These are phyloP conservation scores for Cryptosporidium ryanae DNA, from an alignment of 169 alveolate species.

Conservation along the genomic window DNA sequence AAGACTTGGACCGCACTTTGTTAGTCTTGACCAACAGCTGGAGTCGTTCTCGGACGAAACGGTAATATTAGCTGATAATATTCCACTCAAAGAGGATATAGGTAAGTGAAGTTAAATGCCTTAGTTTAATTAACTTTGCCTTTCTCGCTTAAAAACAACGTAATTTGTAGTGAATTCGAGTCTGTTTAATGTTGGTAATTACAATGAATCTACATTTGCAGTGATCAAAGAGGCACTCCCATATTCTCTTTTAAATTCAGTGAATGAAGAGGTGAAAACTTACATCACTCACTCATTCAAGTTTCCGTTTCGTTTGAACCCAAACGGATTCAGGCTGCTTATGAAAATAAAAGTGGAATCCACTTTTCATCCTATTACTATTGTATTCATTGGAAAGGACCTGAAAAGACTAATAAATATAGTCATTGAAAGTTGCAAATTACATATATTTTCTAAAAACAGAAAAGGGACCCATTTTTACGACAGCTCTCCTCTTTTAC, in stretches of 20 bases:
- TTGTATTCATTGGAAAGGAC: constrained; percentile 31
- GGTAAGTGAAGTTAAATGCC: too few species aligned
- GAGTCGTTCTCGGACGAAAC: too few species aligned
- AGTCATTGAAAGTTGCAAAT: constrained; percentile 15
- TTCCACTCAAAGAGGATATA: too few species aligned
- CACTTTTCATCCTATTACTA: constrained; percentile 2
- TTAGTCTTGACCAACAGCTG: too few species aligned
- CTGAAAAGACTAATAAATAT: constrained; percentile 22
- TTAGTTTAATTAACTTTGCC: too few species aligned
- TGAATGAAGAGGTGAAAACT: not conserved
- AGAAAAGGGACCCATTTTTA: constrained; percentile 4
- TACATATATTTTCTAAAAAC: constrained; percentile 6
- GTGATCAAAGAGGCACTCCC: not conserved
- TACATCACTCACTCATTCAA: not conserved
- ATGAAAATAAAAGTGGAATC: constrained; percentile 1
- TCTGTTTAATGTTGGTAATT: too few species aligned
- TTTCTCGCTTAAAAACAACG: too few species aligned
- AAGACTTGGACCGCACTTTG: too few species aligned
- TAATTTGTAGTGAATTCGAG: too few species aligned
- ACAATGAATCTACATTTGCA: not conserved
- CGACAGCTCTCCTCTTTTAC: constrained; percentile 55
- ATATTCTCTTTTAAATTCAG: not conserved
- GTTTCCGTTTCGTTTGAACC: constrained; percentile 25
- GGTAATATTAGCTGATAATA: too few species aligned
- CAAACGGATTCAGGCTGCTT: constrained; percentile 19